Evolutionary conservation across 1,284 basidiomycete species (phyloP).

Genomic region (Neonothopanus nambi): DNA sequence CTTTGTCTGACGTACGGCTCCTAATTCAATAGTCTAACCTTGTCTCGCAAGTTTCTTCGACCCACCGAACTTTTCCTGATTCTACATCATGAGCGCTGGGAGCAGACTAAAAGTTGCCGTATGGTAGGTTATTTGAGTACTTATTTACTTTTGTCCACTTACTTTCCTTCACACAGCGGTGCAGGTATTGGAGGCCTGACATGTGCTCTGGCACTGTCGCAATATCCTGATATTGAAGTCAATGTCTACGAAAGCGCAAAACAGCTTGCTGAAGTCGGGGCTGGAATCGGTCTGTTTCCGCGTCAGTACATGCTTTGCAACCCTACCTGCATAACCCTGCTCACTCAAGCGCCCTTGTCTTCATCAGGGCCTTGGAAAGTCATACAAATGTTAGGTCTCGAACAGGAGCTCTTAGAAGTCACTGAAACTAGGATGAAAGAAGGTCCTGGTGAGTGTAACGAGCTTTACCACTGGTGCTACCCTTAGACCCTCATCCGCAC

Average conservation of each 20-base stretch:
- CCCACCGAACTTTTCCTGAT: neutral
- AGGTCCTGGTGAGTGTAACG: conserved; percentile 34
- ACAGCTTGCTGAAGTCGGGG: conserved; percentile 41
- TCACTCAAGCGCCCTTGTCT: conserved; percentile 9
- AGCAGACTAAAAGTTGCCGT: conserved; percentile 19
- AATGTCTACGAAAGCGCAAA: conserved; percentile 42
- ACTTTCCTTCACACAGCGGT: conserved; percentile 28
- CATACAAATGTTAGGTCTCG: conserved; percentile 48
- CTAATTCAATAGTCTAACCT: neutral
- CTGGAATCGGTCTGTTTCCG: conserved; percentile 52
- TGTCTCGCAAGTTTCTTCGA: neutral
- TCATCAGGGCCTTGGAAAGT: conserved; percentile 47
- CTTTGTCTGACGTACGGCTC: neutral
- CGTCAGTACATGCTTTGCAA: conserved; percentile 25
- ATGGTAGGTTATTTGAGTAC: conserved; percentile 17
- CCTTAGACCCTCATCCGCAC: conserved; percentile 9
- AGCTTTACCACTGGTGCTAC: neutral
- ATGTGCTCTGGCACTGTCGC: conserved; percentile 36
- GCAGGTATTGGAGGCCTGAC: conserved; percentile 39
- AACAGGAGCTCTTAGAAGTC: conserved; percentile 42
- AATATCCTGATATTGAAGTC: conserved; percentile 38
- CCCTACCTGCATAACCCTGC: neutral
- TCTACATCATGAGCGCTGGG: conserved; percentile 2
- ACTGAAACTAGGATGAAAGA: conserved; percentile 37
- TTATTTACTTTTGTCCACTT: neutral